A percentile compares a stretch with the other conserved stretches of the same genome.
Evolutionary conservation across 1,284 basidiomycete genomes (phyloP).

Genomic region (Boletus sp.): DNA sequence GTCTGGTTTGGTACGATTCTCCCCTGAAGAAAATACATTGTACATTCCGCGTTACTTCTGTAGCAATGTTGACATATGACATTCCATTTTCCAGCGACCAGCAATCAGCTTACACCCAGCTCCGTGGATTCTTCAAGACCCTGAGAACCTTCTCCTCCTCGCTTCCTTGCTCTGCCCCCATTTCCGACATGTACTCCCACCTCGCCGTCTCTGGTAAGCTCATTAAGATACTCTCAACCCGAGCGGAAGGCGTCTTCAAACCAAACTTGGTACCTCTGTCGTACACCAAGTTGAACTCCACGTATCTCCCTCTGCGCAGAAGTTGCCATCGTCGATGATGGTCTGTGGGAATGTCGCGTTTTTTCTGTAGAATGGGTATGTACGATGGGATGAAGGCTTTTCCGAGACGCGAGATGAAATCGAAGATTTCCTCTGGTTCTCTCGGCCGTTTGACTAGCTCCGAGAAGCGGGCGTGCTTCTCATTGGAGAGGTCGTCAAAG

Average conservation of each 20-base stretch:
- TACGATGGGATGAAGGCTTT: constrained; percentile 86
- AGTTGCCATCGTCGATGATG: constrained; percentile 85
- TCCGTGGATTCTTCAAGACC: constrained; percentile 50
- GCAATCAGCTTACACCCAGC: constrained; percentile 59
- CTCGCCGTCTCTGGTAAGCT: constrained; percentile 85
- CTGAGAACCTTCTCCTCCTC: constrained; percentile 51
- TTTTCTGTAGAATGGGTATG: constrained; percentile 72
- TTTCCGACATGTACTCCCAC: constrained; percentile 90
- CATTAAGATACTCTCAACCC: constrained; percentile 93
- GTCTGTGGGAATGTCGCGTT: constrained; percentile 59
- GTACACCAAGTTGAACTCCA: constrained; percentile 92
- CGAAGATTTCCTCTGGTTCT: constrained; percentile 68
- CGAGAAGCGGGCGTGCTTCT: constrained; percentile 53
- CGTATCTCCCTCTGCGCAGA: constrained; percentile 83
- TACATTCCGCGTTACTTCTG: neutral
- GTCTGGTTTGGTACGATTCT: neutral
- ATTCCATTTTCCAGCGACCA: neutral
- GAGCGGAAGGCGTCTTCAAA: constrained; percentile 83
- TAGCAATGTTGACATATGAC: neutral
- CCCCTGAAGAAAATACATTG: neutral
- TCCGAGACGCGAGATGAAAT: constrained; percentile 67
- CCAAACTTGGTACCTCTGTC: constrained; percentile 89
- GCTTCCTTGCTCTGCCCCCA: constrained; percentile 65
- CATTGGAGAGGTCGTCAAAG: constrained; percentile 84
- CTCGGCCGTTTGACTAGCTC: constrained; percentile 49